Conservation (phyloP, 768 basidiomycete genomes). For the Candolleomyces efflorescens region DNA sequence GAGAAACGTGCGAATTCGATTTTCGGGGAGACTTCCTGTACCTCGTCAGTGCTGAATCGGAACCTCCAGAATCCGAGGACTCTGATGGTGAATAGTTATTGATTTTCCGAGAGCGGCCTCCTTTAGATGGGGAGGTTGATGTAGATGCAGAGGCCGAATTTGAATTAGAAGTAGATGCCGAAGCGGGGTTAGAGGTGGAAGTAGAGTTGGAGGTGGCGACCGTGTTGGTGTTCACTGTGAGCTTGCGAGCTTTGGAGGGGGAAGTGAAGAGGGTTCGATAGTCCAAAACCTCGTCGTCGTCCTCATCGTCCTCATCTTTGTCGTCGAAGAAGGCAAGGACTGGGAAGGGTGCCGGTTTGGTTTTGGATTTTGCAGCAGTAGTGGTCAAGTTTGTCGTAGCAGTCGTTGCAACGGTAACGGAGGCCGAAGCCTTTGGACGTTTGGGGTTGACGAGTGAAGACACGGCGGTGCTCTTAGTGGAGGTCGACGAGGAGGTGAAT, state of each 20-base stretch:
- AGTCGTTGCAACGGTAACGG: not conserved
- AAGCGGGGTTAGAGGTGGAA: not conserved
- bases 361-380: not conserved
- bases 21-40: constrained; percentile 12
- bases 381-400: not conserved
- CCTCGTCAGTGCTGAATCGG: not conserved
- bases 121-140: not conserved
- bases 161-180: not conserved
- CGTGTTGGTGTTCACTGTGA: not conserved
- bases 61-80: not conserved
- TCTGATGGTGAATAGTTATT: not conserved
- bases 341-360: not conserved
- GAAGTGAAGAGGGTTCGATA: not conserved
- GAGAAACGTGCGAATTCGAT: constrained; percentile 8
- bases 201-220: not conserved
- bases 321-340: not conserved
- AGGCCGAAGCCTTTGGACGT: not conserved
- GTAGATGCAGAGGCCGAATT: no score
- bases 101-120: not conserved
- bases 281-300: not conserved
- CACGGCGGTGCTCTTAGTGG: not conserved
- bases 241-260: not conserved
- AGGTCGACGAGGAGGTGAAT: not conserved
- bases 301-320: not conserved
- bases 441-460: no score